Evolutionary conservation across 2,329 filamentous ascomycete species (phyloP).

Genomic region (Neoscytalidium dimidiatum): DNA sequence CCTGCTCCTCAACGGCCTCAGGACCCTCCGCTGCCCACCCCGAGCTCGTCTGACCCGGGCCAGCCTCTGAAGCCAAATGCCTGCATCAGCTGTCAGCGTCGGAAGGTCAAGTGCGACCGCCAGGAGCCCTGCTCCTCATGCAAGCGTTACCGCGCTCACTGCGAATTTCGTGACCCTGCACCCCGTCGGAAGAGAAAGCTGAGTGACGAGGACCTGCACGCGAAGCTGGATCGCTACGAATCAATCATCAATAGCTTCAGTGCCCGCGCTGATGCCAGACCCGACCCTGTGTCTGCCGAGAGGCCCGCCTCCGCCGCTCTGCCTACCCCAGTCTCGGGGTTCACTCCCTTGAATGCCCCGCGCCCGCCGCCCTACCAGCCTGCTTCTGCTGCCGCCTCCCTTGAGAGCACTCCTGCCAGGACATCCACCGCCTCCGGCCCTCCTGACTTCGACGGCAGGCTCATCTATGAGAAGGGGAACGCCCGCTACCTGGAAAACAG

Average conservation of each 20-base stretch:
- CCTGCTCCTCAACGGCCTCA: neutral
- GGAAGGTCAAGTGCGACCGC: constrained; percentile 38
- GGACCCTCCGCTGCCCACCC: neutral
- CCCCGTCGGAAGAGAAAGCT: constrained; percentile 32
- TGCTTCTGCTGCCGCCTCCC: neutral
- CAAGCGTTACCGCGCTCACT: constrained; percentile 31
- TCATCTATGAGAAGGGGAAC: constrained; percentile 31
- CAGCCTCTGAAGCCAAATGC: constrained; percentile 32
- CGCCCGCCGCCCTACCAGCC: constrained; percentile 11
- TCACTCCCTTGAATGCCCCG: constrained; percentile 13
- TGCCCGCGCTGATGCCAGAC: constrained; percentile 29
- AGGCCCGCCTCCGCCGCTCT: neutral
- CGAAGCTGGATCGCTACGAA: constrained; percentile 34
- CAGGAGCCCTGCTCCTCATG: constrained; percentile 34
- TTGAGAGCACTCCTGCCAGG: neutral
- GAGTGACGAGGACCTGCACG: constrained; percentile 28
- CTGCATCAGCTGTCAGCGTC: constrained; percentile 35
- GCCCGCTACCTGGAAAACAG: constrained; percentile 35
- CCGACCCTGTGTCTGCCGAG: constrained; percentile 16
- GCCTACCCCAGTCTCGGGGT: constrained; percentile 9
- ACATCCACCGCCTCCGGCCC: neutral
- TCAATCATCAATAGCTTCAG: constrained; percentile 31
- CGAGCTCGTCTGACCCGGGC: neutral
- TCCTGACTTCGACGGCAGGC: constrained; percentile 23
- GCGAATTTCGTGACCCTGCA: constrained; percentile 36